Conservation (phyloP, 495 filamentous ascomycete species). For the Aspergillus conjunctus region DNA sequence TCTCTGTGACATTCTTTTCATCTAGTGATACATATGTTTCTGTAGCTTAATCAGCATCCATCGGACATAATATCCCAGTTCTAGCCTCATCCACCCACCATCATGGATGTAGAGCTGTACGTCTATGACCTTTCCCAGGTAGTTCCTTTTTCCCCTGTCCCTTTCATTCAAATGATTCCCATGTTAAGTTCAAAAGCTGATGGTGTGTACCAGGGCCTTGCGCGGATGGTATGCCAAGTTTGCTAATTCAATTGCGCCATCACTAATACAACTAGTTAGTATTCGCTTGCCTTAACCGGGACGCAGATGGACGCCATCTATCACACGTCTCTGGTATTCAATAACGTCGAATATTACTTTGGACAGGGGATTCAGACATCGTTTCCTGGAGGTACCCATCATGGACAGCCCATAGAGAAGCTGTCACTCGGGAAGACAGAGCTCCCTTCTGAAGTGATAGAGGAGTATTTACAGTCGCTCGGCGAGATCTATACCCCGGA, state of each 20-base stretch:
- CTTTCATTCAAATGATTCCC: slow-evolving; percentile 15
- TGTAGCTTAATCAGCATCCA: no score
- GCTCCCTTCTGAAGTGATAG: slow-evolving; percentile 78
- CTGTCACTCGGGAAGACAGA: slow-evolving; percentile 74
- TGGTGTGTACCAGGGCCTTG: slow-evolving; percentile 39
- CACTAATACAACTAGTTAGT: slow-evolving; percentile 38
- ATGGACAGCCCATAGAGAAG: slow-evolving; percentile 80
- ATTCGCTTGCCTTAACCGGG: slow-evolving; percentile 56
- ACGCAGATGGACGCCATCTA: slow-evolving; percentile 87
- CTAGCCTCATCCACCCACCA: slow-evolving; percentile 6
- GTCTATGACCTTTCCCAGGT: slow-evolving; percentile 92
- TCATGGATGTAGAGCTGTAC: slow-evolving; percentile 88
- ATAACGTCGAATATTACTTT: slow-evolving; percentile 74
- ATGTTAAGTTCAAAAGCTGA: slow-evolving; percentile 6
- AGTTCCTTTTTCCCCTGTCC: slow-evolving; percentile 10
- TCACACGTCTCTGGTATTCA: slow-evolving; percentile 84
- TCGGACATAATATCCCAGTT: no score
- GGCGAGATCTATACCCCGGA: slow-evolving; percentile 81
- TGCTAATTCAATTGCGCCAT: background rate
- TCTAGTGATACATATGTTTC: no score
- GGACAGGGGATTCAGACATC: slow-evolving; percentile 80
- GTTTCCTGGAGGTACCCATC: slow-evolving; percentile 75
- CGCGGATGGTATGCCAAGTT: slow-evolving; percentile 46
- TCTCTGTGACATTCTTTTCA: no score
- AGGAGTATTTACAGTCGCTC: slow-evolving; percentile 86